Evolutionary conservation across 2,329 filamentous ascomycete species (phyloP).

Genomic region (Penicillium psychrosexuale): DNA sequence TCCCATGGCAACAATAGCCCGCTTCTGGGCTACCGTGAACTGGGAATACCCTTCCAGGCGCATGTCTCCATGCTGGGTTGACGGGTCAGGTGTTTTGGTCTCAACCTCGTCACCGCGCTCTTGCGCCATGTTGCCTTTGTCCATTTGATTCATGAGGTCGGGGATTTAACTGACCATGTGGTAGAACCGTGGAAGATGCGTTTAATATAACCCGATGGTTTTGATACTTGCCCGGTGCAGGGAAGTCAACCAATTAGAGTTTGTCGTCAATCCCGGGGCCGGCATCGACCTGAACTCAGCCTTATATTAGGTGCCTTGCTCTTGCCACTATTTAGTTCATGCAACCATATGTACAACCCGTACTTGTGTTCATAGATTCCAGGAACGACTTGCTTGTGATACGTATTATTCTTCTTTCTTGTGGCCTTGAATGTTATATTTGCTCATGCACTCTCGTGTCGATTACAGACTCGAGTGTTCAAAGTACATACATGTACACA

Average conservation of each 20-base stretch:
- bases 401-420: not conserved
- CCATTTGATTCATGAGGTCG: not conserved
- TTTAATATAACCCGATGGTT: not conserved
- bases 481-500: not conserved
- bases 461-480: not conserved
- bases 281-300: not conserved
- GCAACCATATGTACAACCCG: not conserved
- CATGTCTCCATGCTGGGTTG: not conserved
- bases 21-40: conserved; percentile 25
- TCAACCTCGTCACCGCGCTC: not conserved
- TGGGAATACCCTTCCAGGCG: conserved; percentile 1
- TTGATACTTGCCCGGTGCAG: conserved; percentile 2
- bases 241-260: conserved; percentile 3
- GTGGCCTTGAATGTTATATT: not conserved
- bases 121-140: not conserved
- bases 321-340: not conserved
- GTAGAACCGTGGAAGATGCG: not conserved
- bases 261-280: not conserved
- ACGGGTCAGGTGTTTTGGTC: not conserved
- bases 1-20: conserved; percentile 21
- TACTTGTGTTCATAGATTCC: not conserved
- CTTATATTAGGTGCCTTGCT: not conserved
- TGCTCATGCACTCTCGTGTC: no score
- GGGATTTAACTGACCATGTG: conserved; percentile 4
- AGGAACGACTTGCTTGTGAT: not conserved